Evolutionary conservation across 495 filamentous ascomycete genomes (phyloP), one percentile per base, ranked within the genome.

Genomic region (Talaromyces borbonicus): DNA sequence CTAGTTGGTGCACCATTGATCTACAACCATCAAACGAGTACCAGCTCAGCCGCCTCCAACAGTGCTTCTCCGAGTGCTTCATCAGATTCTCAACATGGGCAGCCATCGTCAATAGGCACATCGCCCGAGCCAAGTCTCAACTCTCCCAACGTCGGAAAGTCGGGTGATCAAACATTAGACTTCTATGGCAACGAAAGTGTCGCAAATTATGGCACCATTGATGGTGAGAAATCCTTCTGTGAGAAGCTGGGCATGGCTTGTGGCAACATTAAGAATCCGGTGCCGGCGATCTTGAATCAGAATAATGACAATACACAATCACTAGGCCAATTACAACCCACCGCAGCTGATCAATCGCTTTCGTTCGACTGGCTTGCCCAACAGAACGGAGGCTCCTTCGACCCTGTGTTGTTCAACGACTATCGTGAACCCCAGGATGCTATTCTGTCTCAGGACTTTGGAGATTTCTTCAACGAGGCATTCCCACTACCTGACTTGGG

Each of bases 351-450:
- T 35, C 48, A 56, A 57, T 38, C 51, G 57, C 56, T 68, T 50
- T 62, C 69, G 52, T 49, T 95, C 39, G 85, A 89, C 54, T 90
- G 83, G 77, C 60, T 95, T 48, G 79, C 85, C 8, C 79, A 85
- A 54, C 85, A 95, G 59, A 92, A 89, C 57, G 80, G 83, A 32
- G 87, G 87, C 43, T 80, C 87, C 52, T 96, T 97, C 52, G 87
- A 97, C 51, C 92, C 92, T 1, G 77, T 87, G 25, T 74, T 97
- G 1, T 99, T 97, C 61, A 84, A 84, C 42, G 88, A 90, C 52
- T 97, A 95, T 65, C 81, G 92, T 30, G 93, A 99, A 55, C 82
- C 85, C 5, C 86, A 95, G 53, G 85, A 87, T 47, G 84, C 80
- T 44, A 69, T 83, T 7, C 57, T 74, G 5, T 77, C 77, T 27